Conservation (phyloP, 176 grass and related monocot species). For the Oryza glumipatula region DNA sequence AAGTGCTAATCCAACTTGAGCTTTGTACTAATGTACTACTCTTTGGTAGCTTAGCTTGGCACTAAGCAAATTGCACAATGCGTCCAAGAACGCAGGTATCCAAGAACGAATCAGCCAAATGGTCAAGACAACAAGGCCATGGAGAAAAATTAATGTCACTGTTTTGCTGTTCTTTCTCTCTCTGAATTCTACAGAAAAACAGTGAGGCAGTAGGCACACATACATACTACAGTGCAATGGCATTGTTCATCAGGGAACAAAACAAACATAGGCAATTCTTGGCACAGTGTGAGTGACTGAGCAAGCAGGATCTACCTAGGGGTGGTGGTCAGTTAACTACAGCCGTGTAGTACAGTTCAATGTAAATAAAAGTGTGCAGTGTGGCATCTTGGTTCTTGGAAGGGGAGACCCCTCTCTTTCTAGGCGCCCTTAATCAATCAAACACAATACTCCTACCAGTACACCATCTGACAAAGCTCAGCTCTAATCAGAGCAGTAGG, state of each 20-base stretch:
- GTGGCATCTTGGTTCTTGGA: slow-evolving; percentile 2
- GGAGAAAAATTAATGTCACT: background rate
- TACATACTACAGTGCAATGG: slow-evolving; percentile 20
- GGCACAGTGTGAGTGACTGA: background rate
- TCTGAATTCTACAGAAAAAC: background rate
- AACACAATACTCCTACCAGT: background rate
- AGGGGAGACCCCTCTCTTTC: background rate
- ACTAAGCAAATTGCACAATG: background rate
- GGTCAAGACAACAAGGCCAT: background rate
- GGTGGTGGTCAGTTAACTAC: background rate
- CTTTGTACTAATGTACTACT: background rate
- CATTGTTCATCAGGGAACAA: slow-evolving; percentile 13
- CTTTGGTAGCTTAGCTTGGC: slow-evolving; percentile 1
- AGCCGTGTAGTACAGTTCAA: too few relatives aligned
- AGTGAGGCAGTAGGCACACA: slow-evolving; percentile 15
- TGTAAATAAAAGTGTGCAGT: slow-evolving; percentile 6
- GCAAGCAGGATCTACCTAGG: slow-evolving; percentile 29
- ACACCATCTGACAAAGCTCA: slow-evolving; percentile 22
- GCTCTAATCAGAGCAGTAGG: background rate
- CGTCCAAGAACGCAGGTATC: background rate
- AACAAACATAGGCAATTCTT: background rate
- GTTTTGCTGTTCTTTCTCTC: background rate
- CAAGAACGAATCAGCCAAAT: background rate
- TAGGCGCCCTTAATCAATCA: slow-evolving; percentile 20
- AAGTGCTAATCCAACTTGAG: background rate